Percentiles rank a stretch among this genome's conserved stretches.
phyloP scores from a whole-genome alignment of 2,329 filamentous ascomycete species.

The Paracorniculantispora psalliotae region DNA sequence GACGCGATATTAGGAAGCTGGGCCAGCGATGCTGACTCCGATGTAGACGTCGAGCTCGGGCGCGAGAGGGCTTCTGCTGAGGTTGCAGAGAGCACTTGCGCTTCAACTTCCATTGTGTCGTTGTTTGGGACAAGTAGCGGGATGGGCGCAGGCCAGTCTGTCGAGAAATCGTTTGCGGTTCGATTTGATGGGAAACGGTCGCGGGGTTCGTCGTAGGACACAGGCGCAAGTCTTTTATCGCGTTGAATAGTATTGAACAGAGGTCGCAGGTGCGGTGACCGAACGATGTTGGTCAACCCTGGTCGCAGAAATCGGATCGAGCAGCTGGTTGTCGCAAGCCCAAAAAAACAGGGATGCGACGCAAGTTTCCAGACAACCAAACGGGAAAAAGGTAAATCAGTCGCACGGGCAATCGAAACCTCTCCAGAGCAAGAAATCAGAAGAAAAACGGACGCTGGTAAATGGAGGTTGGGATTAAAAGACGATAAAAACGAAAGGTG shows the following conservation, averaged over 20 bases:
- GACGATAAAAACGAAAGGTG: not conserved
- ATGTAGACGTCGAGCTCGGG: conserved; percentile 45
- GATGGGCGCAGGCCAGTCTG: not conserved
- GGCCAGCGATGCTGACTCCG: conserved; percentile 35
- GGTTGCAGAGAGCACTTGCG: conserved; percentile 34
- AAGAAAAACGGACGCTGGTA: not conserved
- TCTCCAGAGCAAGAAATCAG: not conserved
- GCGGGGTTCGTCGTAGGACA: not conserved
- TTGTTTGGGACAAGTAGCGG: not conserved
- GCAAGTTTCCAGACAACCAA: not conserved
- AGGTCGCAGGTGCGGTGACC: not conserved
- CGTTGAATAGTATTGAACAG: not conserved
- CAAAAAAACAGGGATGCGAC: not conserved
- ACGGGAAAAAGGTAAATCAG: not conserved
- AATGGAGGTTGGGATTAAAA: not conserved
- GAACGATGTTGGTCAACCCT: not conserved
- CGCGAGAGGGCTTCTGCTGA: conserved; percentile 45
- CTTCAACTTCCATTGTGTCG: conserved; percentile 41
- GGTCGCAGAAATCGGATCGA: not conserved
- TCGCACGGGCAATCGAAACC: not conserved
- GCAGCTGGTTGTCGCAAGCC: not conserved
- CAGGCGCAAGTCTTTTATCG: not conserved
- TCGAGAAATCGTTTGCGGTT: not conserved
- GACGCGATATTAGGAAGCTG: conserved; percentile 44
- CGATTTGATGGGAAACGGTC: not conserved